Evolutionary conservation across 768 basidiomycete genomes (phyloP).

Genomic region (Naematelia aurantialba): DNA sequence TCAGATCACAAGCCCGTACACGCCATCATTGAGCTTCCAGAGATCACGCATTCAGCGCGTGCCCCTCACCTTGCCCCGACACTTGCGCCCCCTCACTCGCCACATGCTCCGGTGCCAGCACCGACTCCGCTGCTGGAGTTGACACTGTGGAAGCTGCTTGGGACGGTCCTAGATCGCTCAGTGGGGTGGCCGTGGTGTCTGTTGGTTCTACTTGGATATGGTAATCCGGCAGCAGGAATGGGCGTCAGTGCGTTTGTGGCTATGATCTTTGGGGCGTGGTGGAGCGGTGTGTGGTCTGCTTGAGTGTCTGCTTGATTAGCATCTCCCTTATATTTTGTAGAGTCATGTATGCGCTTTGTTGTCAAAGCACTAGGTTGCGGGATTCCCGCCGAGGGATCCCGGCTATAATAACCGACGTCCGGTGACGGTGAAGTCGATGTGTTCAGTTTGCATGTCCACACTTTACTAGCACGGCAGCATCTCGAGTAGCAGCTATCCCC

Average conservation of each 20-base stretch:
- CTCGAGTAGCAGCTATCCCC: not conserved
- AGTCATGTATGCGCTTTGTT: not conserved
- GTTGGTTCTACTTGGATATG: slow-evolving; percentile 70
- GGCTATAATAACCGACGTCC: not conserved
- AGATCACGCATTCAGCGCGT: slow-evolving; percentile 39
- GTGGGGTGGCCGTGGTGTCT: slow-evolving; percentile 78
- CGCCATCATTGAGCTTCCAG: slow-evolving; percentile 61
- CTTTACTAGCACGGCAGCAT: no score
- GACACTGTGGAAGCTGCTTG: slow-evolving; percentile 54
- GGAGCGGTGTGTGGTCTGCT: slow-evolving; percentile 15
- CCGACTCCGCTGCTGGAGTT: slow-evolving; percentile 27
- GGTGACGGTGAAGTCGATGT: not conserved
- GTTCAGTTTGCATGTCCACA: no score
- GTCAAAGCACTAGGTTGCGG: no score
- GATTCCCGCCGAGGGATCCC: no score
- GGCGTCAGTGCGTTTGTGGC: slow-evolving; percentile 35
- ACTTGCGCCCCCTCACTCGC: slow-evolving; percentile 53
- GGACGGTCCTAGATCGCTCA: slow-evolving; percentile 66
- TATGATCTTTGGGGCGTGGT: slow-evolving; percentile 44
- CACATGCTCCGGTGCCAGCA: slow-evolving; percentile 23
- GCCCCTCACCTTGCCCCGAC: slow-evolving; percentile 42
- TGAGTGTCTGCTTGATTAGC: not conserved
- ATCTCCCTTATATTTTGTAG: not conserved
- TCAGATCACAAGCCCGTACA: slow-evolving; percentile 96
- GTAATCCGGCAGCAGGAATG: slow-evolving; percentile 53